Percentiles rank a stretch among this genome's conserved stretches.
Conservation (phyloP, 176 grass and related monocot genomes). For the Phyllostachys edulis region DNA sequence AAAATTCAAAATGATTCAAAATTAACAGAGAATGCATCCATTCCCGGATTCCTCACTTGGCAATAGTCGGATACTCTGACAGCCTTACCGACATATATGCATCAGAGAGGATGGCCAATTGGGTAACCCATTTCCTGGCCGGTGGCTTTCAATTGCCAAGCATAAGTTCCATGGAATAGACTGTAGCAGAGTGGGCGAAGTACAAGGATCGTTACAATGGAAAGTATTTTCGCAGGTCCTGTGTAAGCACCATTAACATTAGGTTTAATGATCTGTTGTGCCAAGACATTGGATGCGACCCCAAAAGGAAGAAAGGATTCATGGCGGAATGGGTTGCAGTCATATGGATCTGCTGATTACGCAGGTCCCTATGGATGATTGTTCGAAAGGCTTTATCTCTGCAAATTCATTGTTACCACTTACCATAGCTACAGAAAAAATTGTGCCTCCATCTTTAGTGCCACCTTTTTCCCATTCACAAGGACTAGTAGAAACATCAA, state of each 20-base stretch:
- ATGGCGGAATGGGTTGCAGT: slow-evolving; percentile 72
- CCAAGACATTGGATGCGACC: slow-evolving; percentile 71
- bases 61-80: slow-evolving; percentile 76
- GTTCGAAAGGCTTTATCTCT: neutral
- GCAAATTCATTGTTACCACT: neutral
- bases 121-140: slow-evolving; percentile 61
- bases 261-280: slow-evolving; percentile 82
- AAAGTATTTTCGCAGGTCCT: slow-evolving; percentile 56
- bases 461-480: too few species aligned
- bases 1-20: neutral
- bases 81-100: slow-evolving; percentile 65
- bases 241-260: slow-evolving; percentile 67
- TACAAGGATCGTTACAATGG: slow-evolving; percentile 62
- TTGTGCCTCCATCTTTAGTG: too few species aligned
- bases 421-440: neutral
- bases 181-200: slow-evolving; percentile 63
- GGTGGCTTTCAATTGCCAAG: slow-evolving; percentile 58
- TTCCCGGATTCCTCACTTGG: slow-evolving; percentile 64
- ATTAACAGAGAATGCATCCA: slow-evolving; percentile 74
- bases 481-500: too few species aligned
- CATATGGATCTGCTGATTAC: slow-evolving; percentile 74
- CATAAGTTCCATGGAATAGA: slow-evolving; percentile 76
- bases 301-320: slow-evolving; percentile 74
- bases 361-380: neutral
- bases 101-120: slow-evolving; percentile 69